Evolutionary conservation across 805 yeast genomes (phyloP).

Genomic region (Sungouiella blattae): DNA sequence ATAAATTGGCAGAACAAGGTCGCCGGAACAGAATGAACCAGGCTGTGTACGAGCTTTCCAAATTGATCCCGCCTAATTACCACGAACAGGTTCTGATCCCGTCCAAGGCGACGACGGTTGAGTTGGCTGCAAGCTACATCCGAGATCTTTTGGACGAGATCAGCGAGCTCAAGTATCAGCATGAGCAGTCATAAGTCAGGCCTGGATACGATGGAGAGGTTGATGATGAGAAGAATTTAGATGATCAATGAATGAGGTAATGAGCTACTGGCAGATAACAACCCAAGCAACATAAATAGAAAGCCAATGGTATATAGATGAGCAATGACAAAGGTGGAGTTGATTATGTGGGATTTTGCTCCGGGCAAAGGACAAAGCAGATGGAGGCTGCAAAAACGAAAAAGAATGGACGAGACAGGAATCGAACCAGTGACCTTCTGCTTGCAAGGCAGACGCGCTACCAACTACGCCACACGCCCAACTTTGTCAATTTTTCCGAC

Average conservation of each 20-base stretch:
- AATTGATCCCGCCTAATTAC: slow-evolving; percentile 60
- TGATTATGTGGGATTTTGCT: neutral
- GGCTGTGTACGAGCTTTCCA: slow-evolving; percentile 74
- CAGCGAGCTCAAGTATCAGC: too few relatives aligned
- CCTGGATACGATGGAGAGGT: too few relatives aligned
- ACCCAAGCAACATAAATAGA: too few relatives aligned
- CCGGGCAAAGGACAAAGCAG: slow-evolving; percentile 1
- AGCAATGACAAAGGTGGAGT: too few relatives aligned
- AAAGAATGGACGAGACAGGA: slow-evolving; percentile 66
- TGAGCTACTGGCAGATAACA: too few relatives aligned
- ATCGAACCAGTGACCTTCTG: slow-evolving; percentile 75
- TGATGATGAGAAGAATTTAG: too few relatives aligned
- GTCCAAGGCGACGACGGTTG: slow-evolving; percentile 93
- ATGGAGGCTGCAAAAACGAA: slow-evolving; percentile 10
- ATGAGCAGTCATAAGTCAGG: too few relatives aligned
- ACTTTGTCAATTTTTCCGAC: too few relatives aligned
- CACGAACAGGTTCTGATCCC: slow-evolving; percentile 62
- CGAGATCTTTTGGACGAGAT: slow-evolving; percentile 27
- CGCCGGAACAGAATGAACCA: slow-evolving; percentile 87
- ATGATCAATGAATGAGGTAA: too few relatives aligned
- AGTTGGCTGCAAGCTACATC: slow-evolving; percentile 75
- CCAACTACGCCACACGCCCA: slow-evolving; percentile 83
- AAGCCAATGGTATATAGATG: too few relatives aligned
- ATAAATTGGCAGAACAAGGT: slow-evolving; percentile 94
- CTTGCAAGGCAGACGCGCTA: slow-evolving; percentile 82